A percentile compares a stretch with the other conserved stretches of the same genome.
Evolutionary conservation across 2,329 filamentous ascomycete species (phyloP).

Genomic region (Fonsecaea erecta): DNA sequence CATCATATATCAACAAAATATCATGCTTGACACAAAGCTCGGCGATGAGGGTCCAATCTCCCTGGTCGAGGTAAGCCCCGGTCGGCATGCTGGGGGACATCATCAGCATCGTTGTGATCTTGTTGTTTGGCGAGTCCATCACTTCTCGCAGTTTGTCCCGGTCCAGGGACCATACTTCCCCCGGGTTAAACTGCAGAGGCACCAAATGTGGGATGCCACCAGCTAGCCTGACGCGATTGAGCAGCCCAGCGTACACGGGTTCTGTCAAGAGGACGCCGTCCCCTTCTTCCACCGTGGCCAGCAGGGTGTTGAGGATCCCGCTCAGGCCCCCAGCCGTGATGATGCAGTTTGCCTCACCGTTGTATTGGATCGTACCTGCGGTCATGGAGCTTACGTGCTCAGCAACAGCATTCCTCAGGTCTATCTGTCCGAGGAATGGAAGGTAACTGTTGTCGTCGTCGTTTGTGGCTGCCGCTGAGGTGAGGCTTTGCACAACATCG

Average conservation of each 20-base stretch:
- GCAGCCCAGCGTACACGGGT: constrained; percentile 19
- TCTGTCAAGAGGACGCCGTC: constrained; percentile 25
- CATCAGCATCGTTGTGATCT: constrained; percentile 20
- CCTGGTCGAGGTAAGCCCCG: constrained; percentile 13
- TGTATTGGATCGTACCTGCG: constrained; percentile 8
- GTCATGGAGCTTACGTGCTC: constrained; percentile 18
- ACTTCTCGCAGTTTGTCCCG: constrained; percentile 7
- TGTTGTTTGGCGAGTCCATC: constrained; percentile 1
- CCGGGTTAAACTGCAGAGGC: constrained; percentile 20
- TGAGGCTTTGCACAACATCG: not conserved
- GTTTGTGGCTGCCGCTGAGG: constrained; percentile 1
- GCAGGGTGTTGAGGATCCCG: constrained; percentile 24
- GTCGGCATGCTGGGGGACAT: constrained; percentile 29
- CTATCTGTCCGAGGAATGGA: constrained; percentile 20
- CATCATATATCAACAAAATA: constrained; percentile 21
- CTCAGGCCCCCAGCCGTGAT: constrained; percentile 23
- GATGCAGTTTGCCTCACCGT: constrained; percentile 22
- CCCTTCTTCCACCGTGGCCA: constrained; percentile 26
- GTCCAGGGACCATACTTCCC: constrained; percentile 19
- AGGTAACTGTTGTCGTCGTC: constrained; percentile 29
- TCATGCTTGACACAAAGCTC: constrained; percentile 25
- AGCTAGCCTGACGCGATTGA: constrained; percentile 25
- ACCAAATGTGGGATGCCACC: constrained; percentile 23
- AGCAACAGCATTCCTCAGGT: constrained; percentile 19
- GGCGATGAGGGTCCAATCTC: constrained; percentile 21